Conservation (phyloP, 2,329 filamentous ascomycete genomes). For the Exophiala viscosa region DNA sequence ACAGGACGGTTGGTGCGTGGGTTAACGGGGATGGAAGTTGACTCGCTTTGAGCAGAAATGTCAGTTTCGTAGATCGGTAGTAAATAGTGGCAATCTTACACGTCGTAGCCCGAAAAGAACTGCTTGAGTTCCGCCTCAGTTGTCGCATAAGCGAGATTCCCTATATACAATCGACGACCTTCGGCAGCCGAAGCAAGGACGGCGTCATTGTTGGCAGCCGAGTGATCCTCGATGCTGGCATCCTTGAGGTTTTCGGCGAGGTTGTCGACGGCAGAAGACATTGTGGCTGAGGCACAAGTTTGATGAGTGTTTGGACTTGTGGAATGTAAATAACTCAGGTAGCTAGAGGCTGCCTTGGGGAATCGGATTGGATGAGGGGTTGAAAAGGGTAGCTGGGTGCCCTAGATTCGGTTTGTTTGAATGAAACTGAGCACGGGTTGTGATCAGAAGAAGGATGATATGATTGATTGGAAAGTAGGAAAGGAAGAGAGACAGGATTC, state of each 20-base stretch:
- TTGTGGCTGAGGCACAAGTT: constrained; percentile 52
- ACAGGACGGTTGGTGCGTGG: constrained; percentile 97
- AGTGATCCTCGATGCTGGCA: constrained; percentile 58
- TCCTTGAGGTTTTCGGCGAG: constrained; percentile 64
- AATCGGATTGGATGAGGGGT: constrained; percentile 56
- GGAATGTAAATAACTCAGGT: constrained; percentile 62
- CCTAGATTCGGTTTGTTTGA: constrained; percentile 59
- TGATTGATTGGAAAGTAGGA: constrained; percentile 24
- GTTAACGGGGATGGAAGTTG: constrained; percentile 98
- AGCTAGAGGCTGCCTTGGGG: constrained; percentile 46
- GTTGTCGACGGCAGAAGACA: constrained; percentile 80
- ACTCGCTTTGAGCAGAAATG: constrained; percentile 63
- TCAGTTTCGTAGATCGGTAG: not conserved
- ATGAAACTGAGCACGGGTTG: constrained; percentile 26
- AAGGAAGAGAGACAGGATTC: constrained; percentile 13
- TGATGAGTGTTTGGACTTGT: constrained; percentile 35
- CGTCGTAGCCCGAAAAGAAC: constrained; percentile 99
- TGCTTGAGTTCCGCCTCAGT: constrained; percentile 99
- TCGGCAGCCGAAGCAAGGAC: constrained; percentile 96
- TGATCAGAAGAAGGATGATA: constrained; percentile 27
- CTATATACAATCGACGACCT: constrained; percentile 97
- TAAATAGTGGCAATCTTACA: constrained; percentile 66
- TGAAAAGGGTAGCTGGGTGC: constrained; percentile 80
- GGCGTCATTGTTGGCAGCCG: constrained; percentile 76
- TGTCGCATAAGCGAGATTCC: constrained; percentile 99